A percentile compares a stretch with the other conserved stretches of the same genome.
These are phyloP conservation scores for Fusarium tjaetaba DNA, from an alignment of 2,329 filamentous ascomycete species.

Conservation along the genomic window DNA sequence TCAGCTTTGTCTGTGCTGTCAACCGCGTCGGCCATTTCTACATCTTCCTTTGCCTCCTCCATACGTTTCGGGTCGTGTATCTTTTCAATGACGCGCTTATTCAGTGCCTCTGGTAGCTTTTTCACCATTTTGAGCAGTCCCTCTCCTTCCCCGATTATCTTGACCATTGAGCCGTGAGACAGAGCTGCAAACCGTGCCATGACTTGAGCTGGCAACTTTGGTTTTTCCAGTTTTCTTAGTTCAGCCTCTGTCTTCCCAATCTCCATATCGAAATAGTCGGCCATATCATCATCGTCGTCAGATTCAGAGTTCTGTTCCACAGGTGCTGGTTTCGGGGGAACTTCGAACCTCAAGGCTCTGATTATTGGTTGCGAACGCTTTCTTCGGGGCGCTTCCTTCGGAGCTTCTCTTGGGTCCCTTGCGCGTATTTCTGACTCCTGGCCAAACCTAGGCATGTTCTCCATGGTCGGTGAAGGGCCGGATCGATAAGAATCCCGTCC, in stretches of 20 bases:
- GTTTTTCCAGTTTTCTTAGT: slow-evolving; percentile 58
- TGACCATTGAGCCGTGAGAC: slow-evolving; percentile 60
- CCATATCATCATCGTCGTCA: slow-evolving; percentile 69
- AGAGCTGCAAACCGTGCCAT: slow-evolving; percentile 59
- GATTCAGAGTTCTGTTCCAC: slow-evolving; percentile 55
- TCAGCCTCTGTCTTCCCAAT: slow-evolving; percentile 63
- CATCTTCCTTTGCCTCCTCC: slow-evolving; percentile 14
- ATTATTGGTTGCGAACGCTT: slow-evolving; percentile 46
- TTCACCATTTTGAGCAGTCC: slow-evolving; percentile 57
- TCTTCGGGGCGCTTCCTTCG: slow-evolving; percentile 30
- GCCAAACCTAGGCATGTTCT: slow-evolving; percentile 30
- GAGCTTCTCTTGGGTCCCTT: slow-evolving; percentile 19
- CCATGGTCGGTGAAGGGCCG: slow-evolving; percentile 40
- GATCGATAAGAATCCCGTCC: slow-evolving; percentile 31
- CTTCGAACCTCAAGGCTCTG: slow-evolving; percentile 50
- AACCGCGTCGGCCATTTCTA: slow-evolving; percentile 39
- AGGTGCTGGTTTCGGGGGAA: slow-evolving; percentile 51
- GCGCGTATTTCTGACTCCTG: slow-evolving; percentile 11
- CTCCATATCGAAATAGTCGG: slow-evolving; percentile 63
- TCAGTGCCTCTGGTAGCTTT: slow-evolving; percentile 48
- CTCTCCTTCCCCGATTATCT: slow-evolving; percentile 58
- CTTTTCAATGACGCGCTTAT: slow-evolving; percentile 8
- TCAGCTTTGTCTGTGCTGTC: background rate
- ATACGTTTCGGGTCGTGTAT: background rate
- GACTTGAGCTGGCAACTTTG: slow-evolving; percentile 52